Evolutionary conservation across 2,329 filamentous ascomycete genomes (phyloP), one percentile per base, ranked within the genome.

Genomic region (Tolypocladium pustulatum): DNA sequence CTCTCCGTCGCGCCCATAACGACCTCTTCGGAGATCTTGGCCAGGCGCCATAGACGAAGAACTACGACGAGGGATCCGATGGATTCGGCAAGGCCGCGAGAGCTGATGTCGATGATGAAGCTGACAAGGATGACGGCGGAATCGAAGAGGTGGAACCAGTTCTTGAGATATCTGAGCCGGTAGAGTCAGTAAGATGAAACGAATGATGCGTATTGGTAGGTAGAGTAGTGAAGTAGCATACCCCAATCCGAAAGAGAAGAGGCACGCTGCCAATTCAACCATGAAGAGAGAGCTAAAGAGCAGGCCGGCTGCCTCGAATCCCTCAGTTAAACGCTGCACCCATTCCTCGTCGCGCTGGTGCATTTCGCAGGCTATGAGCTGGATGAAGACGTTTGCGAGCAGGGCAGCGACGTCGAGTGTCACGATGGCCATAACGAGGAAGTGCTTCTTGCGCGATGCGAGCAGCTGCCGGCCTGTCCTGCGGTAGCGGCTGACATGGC

Each of bases 1-100:
- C 83, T 76, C 70, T 88, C 85, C 40, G 81, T 73, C 1, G 84
- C 84, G 10, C 83, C 84, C 8, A 85, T 77, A 36, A 81, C 81
- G 61, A 88, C 76, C 69, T 89, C 86, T 66, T 89, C 84, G 8
- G 87, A 81, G 56, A 89, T 86, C 73, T 89, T 88, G 68, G 88
- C 82, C 52, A 89, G 78, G 20, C 87, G 79, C 82, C 85, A 88
- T 4, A 89, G 74, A 57, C 86, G 82, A 52, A 89, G 73, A 4
- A 88, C 76, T 34, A 89, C 78, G 55, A 89, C 79, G n/a, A 89
- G 74, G 0, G 83, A 87, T 1, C 81, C 84, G 54, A 87, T 82
- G 66, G 88, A 82, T 69, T 86, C 82, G 7, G 83, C 71, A 1
- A 82, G 71, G 52, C 85, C 86, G 41, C 80, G 78, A 20, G 85